phyloP scores from a whole-genome alignment of 257 asterid genomes.

The Lycium ferocissimum region DNA sequence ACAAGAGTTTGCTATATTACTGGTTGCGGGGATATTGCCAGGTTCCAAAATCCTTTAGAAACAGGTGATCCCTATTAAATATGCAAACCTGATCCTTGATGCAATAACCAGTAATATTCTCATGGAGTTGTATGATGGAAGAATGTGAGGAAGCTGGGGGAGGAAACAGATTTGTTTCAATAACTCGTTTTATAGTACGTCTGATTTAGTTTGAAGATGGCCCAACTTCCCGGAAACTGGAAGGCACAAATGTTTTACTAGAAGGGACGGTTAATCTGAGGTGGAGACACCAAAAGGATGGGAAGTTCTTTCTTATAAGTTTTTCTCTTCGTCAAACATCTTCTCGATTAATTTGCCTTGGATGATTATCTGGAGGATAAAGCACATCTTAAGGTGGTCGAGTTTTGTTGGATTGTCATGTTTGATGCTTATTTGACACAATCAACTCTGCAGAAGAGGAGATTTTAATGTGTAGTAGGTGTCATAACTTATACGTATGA shows the following conservation, averaged over 20 bases:
- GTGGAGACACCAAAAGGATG: neutral
- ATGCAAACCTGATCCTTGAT: neutral
- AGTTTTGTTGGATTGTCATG: constrained; percentile 2
- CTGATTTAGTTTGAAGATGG: neutral
- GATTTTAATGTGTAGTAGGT: constrained; percentile 4
- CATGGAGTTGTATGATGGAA: neutral
- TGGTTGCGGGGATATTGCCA: neutral
- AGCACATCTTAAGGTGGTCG: constrained; percentile 8
- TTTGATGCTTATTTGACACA: constrained; percentile 15
- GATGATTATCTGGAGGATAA: neutral
- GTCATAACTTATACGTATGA: neutral
- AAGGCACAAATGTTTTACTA: neutral
- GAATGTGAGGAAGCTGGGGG: neutral
- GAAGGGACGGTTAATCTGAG: neutral
- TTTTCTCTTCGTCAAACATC: neutral
- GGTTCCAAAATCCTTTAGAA: neutral
- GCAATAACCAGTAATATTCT: neutral
- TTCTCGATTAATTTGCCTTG: neutral
- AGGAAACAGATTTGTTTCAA: neutral
- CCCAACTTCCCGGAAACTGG: constrained; percentile 1
- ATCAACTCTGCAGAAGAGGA: neutral
- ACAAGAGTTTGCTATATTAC: neutral
- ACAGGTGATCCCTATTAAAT: neutral
- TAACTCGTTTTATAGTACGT: neutral
- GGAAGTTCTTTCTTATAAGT: neutral